These are phyloP conservation scores for Prunella vulgaris DNA, from an alignment of 257 asterid species.

Conservation along the genomic window DNA sequence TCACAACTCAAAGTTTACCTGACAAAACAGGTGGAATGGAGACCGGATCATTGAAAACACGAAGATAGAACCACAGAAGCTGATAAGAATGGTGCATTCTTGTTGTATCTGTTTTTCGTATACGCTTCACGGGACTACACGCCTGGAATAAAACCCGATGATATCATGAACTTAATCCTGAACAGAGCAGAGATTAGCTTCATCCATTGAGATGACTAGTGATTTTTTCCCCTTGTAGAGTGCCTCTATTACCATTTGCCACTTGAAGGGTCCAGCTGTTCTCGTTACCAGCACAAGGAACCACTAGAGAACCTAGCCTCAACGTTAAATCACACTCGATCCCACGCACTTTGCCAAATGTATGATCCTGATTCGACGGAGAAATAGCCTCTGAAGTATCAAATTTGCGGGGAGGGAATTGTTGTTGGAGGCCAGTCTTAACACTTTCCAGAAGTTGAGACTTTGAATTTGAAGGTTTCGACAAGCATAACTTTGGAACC, in stretches of 20 bases:
- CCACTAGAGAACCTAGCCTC: slow-evolving; percentile 60
- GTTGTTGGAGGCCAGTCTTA: slow-evolving; percentile 21
- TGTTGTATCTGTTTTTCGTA: no score
- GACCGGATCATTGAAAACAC: no score
- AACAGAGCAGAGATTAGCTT: slow-evolving; percentile 21
- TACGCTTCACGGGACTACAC: no score
- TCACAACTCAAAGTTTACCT: slow-evolving; percentile 21
- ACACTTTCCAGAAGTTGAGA: slow-evolving; percentile 23
- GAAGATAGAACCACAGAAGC: no score
- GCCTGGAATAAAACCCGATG: no score
- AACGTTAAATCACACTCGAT: slow-evolving; percentile 70
- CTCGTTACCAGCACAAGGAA: slow-evolving; percentile 28
- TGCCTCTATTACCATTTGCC: no score
- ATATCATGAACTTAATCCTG: no score
- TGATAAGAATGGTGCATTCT: no score
- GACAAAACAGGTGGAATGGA: slow-evolving; percentile 4
- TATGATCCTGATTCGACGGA: slow-evolving; percentile 19
- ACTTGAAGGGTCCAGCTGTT: slow-evolving; percentile 25
- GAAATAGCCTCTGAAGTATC: slow-evolving; percentile 18
- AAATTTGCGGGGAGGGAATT: slow-evolving; percentile 6
- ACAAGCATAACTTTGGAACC: slow-evolving; percentile 11
- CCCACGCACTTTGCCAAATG: slow-evolving; percentile 28
- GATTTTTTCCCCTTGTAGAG: no score
- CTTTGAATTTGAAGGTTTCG: slow-evolving; percentile 24
- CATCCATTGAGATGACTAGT: slow-evolving; percentile 22